A percentile compares a stretch with the other conserved stretches of the same genome.
Evolutionary conservation across 1,284 basidiomycete genomes (phyloP).

Genomic region (Tylopilus sp.): DNA sequence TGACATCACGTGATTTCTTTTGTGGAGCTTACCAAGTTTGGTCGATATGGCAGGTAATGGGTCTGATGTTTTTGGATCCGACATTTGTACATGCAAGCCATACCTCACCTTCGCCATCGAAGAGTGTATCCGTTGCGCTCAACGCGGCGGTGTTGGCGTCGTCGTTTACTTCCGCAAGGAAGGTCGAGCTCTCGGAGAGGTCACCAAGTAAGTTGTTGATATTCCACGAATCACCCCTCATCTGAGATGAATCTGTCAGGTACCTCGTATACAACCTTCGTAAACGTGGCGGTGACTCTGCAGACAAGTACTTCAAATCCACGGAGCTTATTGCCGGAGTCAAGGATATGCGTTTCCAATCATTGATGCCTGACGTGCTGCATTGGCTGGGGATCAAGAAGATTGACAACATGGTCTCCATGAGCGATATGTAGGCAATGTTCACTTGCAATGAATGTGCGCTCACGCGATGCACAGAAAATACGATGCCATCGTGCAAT

Average conservation of each 20-base stretch:
- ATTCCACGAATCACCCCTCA: not conserved
- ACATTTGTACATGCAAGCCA: constrained; percentile 94
- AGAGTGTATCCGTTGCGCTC: constrained; percentile 85
- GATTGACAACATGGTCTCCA: constrained; percentile 87
- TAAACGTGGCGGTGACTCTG: constrained; percentile 90
- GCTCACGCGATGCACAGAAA: constrained; percentile 53
- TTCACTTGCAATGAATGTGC: not conserved
- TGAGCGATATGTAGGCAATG: constrained; percentile 76
- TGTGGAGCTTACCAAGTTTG: not conserved
- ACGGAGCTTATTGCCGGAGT: constrained; percentile 94
- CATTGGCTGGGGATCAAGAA: constrained; percentile 92
- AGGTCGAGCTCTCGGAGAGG: constrained; percentile 89
- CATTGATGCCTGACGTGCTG: constrained; percentile 93
- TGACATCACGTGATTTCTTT: constrained; percentile 20
- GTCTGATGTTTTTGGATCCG: constrained; percentile 86
- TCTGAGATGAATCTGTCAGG: constrained; percentile 33
- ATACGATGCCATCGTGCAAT: constrained; percentile 88
- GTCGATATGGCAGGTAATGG: constrained; percentile 56
- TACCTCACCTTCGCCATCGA: constrained; percentile 93
- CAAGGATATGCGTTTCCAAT: constrained; percentile 95
- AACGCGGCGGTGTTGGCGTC: constrained; percentile 87
- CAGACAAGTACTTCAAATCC: constrained; percentile 91
- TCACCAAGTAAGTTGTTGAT: constrained; percentile 64
- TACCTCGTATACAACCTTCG: constrained; percentile 94
- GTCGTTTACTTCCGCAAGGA: constrained; percentile 96